Percentiles rank a stretch among this genome's conserved stretches.
Evolutionary conservation across 2,329 filamentous ascomycete species (phyloP).

Genomic region (Westerdykella aurantiaca): DNA sequence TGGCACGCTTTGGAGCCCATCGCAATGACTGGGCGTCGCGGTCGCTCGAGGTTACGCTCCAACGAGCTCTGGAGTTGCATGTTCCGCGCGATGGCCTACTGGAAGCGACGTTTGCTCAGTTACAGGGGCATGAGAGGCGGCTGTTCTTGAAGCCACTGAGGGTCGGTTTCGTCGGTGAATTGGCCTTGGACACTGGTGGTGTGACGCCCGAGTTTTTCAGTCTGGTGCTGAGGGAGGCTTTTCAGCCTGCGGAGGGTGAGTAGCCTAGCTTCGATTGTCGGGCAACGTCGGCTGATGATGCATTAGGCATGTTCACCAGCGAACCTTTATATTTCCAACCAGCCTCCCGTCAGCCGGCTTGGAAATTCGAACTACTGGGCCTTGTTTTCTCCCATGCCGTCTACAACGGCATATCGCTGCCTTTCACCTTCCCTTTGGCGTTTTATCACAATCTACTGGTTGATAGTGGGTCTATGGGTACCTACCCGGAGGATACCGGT

Average conservation of each 20-base stretch:
- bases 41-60: constrained; percentile 28
- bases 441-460: constrained; percentile 77
- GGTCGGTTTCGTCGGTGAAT: constrained; percentile 75
- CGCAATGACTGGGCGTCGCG: constrained; percentile 11
- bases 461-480: constrained; percentile 56
- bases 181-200: constrained; percentile 88
- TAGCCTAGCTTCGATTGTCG: background rate
- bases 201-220: constrained; percentile 97
- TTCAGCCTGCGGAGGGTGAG: constrained; percentile 68
- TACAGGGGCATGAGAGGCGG: constrained; percentile 78
- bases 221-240: constrained; percentile 70
- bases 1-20: constrained; percentile 12
- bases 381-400: constrained; percentile 82
- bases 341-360: constrained; percentile 71
- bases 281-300: constrained; percentile 7
- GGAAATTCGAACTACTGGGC: constrained; percentile 87
- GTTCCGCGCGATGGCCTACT: constrained; percentile 40
- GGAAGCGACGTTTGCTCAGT: constrained; percentile 62
- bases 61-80: constrained; percentile 41
- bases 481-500: constrained; percentile 26
- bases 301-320: constrained; percentile 63
- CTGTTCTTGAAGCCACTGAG: constrained; percentile 79
- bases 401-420: constrained; percentile 88
- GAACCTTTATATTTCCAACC: constrained; percentile 83
- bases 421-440: constrained; percentile 78